Percentiles rank a stretch among this genome's conserved stretches.
Conservation (phyloP, 2,329 filamentous ascomycete genomes). For the Pseudophaeomoniella oleicola region DNA sequence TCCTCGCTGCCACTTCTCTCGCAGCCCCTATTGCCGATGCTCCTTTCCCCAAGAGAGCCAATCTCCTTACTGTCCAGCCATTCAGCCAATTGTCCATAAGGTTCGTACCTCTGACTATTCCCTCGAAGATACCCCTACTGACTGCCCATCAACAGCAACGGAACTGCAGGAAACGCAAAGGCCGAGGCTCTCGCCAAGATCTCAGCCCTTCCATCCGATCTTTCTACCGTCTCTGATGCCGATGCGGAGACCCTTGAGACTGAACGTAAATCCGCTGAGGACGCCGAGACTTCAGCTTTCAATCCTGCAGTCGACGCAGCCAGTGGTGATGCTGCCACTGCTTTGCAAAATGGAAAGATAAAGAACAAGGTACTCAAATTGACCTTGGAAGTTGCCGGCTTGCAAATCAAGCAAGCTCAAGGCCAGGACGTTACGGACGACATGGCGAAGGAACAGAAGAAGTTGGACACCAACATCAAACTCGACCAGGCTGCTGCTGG, state of each 20-base stretch:
- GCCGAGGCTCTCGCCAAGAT: slow-evolving; percentile 40
- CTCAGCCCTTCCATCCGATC: slow-evolving; percentile 29
- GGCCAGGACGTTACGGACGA: slow-evolving; percentile 27
- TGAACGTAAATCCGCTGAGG: slow-evolving; percentile 36
- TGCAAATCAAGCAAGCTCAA: slow-evolving; percentile 39
- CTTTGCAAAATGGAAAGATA: slow-evolving; percentile 40
- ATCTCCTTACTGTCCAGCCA: slow-evolving; percentile 4
- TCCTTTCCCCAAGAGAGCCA: slow-evolving; percentile 4
- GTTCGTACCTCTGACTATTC: background rate
- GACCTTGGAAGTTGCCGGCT: slow-evolving; percentile 34
- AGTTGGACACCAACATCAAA: slow-evolving; percentile 39
- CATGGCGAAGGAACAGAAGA: slow-evolving; percentile 33
- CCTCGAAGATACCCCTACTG: slow-evolving; percentile 15
- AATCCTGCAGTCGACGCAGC: slow-evolving; percentile 38
- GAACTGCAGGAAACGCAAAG: slow-evolving; percentile 37
- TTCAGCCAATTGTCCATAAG: slow-evolving; percentile 8
- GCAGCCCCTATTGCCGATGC: slow-evolving; percentile 4
- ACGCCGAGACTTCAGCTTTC: slow-evolving; percentile 38
- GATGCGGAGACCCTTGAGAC: slow-evolving; percentile 38
- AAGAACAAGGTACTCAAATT: slow-evolving; percentile 49
- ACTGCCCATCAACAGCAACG: slow-evolving; percentile 20
- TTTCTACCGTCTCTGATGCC: slow-evolving; percentile 29
- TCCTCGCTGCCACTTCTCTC: slow-evolving; percentile 5
- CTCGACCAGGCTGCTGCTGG: slow-evolving; percentile 20
- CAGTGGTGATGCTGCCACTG: slow-evolving; percentile 23